phyloP scores from a whole-genome alignment of 768 basidiomycete species.

The Agaricus blazei region DNA sequence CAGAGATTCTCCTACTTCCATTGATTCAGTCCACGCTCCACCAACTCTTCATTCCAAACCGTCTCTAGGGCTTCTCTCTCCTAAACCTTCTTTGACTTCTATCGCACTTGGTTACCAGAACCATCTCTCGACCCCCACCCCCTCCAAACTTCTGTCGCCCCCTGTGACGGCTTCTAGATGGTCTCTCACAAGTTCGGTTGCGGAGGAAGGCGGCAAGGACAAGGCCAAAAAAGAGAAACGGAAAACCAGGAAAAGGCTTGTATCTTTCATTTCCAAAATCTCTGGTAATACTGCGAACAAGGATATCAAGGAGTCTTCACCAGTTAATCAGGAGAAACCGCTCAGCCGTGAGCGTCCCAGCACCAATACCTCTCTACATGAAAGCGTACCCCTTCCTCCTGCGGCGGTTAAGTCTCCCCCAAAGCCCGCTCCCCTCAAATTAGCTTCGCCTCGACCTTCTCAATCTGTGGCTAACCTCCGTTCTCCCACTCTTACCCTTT shows the following conservation, averaged over 20 bases:
- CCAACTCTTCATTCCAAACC: slow-evolving; percentile 1
- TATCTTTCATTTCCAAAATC: slow-evolving; percentile 11
- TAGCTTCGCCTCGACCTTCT: background rate
- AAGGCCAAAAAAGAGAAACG: slow-evolving; percentile 7
- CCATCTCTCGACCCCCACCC: background rate
- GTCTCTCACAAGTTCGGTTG: slow-evolving; percentile 9
- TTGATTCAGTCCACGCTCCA: background rate
- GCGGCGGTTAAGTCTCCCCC: background rate
- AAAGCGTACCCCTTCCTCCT: background rate
- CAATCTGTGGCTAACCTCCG: background rate
- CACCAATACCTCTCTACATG: slow-evolving; percentile 1
- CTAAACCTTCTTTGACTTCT: background rate
- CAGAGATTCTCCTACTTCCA: background rate
- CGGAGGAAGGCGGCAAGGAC: slow-evolving; percentile 10
- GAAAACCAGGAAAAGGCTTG: slow-evolving; percentile 10
- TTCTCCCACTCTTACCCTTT: slow-evolving; percentile 1
- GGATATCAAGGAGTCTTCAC: background rate
- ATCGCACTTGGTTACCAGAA: slow-evolving; percentile 6
- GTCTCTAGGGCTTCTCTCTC: background rate
- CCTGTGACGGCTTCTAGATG: slow-evolving; percentile 6
- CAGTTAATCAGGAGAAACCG: background rate
- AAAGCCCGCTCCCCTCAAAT: slow-evolving; percentile 6
- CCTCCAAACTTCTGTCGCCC: slow-evolving; percentile 1
- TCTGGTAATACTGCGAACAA: background rate
- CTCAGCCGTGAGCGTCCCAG: background rate